Conservation (phyloP, 2,329 filamentous ascomycete genomes). For the Ceratocystis ficicola region DNA sequence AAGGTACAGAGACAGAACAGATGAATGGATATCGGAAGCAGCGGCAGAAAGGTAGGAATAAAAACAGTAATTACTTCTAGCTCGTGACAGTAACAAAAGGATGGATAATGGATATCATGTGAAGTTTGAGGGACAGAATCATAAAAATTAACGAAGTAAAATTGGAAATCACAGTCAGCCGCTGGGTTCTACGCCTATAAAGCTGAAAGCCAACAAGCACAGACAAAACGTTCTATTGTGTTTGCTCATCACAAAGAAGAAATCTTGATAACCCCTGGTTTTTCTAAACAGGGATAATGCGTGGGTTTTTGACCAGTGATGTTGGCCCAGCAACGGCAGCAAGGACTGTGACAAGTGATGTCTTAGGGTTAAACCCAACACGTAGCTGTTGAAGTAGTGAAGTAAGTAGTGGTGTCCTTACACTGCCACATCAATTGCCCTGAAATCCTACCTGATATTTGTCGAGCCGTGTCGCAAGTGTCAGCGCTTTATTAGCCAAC, state of each 20-base stretch:
- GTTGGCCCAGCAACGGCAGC: conserved; percentile 18
- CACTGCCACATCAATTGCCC: not conserved
- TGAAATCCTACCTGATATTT: not conserved
- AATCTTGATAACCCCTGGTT: not conserved
- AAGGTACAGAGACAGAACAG: not conserved
- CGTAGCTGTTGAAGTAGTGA: too few species aligned
- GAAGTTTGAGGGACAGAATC: not conserved
- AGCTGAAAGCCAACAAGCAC: conserved; percentile 2
- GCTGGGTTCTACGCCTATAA: not conserved
- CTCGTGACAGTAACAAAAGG: not conserved
- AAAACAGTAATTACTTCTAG: not conserved
- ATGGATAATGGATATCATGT: not conserved
- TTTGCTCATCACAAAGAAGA: conserved; percentile 1
- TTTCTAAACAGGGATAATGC: conserved; percentile 14
- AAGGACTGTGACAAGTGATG: not conserved
- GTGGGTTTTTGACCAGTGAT: conserved; percentile 13
- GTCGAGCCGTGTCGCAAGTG: too few species aligned
- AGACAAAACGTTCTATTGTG: not conserved
- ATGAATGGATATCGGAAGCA: not conserved
- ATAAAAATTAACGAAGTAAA: not conserved
- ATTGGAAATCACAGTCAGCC: not conserved
- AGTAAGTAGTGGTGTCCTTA: not conserved
- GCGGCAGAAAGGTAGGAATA: not conserved
- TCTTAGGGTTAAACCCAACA: not conserved
- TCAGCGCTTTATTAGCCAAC: not conserved